A percentile compares a stretch with the other conserved stretches of the same genome.
Evolutionary conservation across 2,329 filamentous ascomycete species (phyloP).

Genomic region (Chalaropsis thielavioides): DNA sequence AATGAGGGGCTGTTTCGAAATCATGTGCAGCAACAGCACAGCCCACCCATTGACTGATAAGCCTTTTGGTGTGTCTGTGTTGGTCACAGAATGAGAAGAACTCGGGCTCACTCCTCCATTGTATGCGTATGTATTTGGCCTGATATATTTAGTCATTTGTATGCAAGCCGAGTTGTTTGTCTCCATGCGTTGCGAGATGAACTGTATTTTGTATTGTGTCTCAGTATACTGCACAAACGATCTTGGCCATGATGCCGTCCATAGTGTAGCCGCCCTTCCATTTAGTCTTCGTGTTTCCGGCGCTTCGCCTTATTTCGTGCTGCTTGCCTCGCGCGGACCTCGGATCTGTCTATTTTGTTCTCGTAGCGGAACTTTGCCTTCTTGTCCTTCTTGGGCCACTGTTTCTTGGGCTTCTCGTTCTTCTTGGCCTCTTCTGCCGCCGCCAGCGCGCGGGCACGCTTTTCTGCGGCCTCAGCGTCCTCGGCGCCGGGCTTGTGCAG

Average conservation of each 20-base stretch:
- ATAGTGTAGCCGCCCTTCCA: background rate
- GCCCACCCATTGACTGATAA: too few species aligned
- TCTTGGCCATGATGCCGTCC: background rate
- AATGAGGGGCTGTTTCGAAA: too few species aligned
- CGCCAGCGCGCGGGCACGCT: slow-evolving; percentile 26
- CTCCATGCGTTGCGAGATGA: background rate
- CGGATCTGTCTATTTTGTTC: slow-evolving; percentile 67
- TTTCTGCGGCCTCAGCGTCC: slow-evolving; percentile 26
- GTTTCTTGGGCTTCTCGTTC: slow-evolving; percentile 37
- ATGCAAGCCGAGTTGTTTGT: background rate
- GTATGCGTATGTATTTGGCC: too few species aligned
- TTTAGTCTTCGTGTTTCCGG: slow-evolving; percentile 13
- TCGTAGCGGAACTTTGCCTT: slow-evolving; percentile 92
- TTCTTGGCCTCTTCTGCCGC: slow-evolving; percentile 20
- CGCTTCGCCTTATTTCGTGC: slow-evolving; percentile 40
- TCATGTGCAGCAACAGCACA: too few species aligned
- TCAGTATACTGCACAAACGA: background rate
- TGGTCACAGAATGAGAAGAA: too few species aligned
- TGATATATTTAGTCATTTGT: background rate
- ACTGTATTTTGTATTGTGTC: background rate
- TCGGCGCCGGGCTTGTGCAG: slow-evolving; percentile 40
- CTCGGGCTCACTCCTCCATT: too few species aligned
- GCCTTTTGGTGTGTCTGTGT: too few species aligned
- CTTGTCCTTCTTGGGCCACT: slow-evolving; percentile 38
- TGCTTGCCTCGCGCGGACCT: slow-evolving; percentile 56